Evolutionary conservation across 192 early-diverging fungal genomes (phyloP).

Genomic region (Geranomyces variabilis): DNA sequence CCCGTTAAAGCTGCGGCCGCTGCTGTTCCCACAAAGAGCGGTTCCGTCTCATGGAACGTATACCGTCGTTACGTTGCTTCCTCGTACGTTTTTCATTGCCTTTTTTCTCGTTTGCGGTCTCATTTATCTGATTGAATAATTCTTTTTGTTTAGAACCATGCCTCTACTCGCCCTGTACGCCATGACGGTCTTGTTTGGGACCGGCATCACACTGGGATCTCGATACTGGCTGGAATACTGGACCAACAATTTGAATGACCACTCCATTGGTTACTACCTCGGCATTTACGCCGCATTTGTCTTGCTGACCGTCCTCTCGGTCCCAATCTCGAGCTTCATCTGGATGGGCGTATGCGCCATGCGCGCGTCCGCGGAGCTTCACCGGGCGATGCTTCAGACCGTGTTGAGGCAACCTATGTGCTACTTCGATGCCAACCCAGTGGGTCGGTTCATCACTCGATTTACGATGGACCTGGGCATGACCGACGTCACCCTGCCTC

Average conservation of each 20-base stretch:
- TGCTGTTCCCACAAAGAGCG: too few species aligned
- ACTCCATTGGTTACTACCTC: slow-evolving; percentile 2
- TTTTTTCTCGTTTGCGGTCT: too few species aligned
- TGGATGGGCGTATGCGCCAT: slow-evolving; percentile 59
- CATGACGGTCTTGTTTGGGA: background rate
- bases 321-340: slow-evolving; percentile 15
- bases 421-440: slow-evolving; percentile 72
- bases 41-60: slow-evolving; percentile 2
- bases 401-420: slow-evolving; percentile 65
- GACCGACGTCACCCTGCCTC: slow-evolving; percentile 65
- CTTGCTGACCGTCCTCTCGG: slow-evolving; percentile 50
- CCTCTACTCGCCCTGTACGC: background rate
- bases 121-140: too few species aligned
- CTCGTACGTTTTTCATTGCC: background rate
- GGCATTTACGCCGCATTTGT: slow-evolving; percentile 21
- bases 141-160: background rate
- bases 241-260: background rate
- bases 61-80: slow-evolving; percentile 8
- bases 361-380: slow-evolving; percentile 60
- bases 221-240: slow-evolving; percentile 5
- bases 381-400: slow-evolving; percentile 45
- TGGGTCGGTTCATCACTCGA: slow-evolving; percentile 64
- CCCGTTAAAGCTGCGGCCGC: too few species aligned
- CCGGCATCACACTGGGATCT: background rate
- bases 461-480: slow-evolving; percentile 66